Evolutionary conservation across 1,284 basidiomycete genomes (phyloP).

Genomic region (Ceratobasidium theobromae): DNA sequence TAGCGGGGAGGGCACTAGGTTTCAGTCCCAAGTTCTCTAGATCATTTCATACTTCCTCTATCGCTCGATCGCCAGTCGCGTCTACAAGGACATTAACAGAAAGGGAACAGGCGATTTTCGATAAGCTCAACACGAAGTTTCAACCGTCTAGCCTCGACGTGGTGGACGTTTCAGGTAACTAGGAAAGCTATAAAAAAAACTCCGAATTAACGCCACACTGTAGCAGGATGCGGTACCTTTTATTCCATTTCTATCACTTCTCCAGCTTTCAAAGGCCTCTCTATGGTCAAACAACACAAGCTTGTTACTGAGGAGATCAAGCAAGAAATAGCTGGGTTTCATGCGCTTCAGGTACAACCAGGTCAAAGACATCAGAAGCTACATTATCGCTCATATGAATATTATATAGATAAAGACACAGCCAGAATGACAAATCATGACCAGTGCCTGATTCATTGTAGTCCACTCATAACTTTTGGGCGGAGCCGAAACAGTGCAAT

Average conservation of each 20-base stretch:
- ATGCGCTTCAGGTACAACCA: slow-evolving; percentile 88
- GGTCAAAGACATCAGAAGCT: not conserved
- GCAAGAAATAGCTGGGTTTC: slow-evolving; percentile 87
- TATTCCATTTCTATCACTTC: slow-evolving; percentile 92
- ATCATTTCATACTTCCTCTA: slow-evolving; percentile 5
- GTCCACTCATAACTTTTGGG: not conserved
- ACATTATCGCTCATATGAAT: not conserved
- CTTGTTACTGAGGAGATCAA: slow-evolving; percentile 88
- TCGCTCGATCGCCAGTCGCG: not conserved
- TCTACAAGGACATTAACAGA: slow-evolving; percentile 44
- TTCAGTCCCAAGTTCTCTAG: not conserved
- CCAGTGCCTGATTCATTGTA: not conserved
- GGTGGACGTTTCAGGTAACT: slow-evolving; percentile 71
- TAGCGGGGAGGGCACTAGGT: not conserved
- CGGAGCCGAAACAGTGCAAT: slow-evolving; percentile 56
- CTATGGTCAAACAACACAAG: slow-evolving; percentile 91
- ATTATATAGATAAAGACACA: slow-evolving; percentile 23
- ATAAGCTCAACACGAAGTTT: slow-evolving; percentile 74
- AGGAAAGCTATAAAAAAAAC: not conserved
- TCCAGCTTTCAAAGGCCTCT: slow-evolving; percentile 78
- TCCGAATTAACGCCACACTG: not conserved
- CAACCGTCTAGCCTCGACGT: slow-evolving; percentile 75
- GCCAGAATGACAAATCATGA: slow-evolving; percentile 21
- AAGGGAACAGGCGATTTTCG: slow-evolving; percentile 69
- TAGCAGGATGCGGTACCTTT: slow-evolving; percentile 95